A percentile compares a stretch with the other conserved stretches of the same genome.
Evolutionary conservation across 176 grass and related monocot genomes (phyloP).

Genomic region (Musa acuminata): DNA sequence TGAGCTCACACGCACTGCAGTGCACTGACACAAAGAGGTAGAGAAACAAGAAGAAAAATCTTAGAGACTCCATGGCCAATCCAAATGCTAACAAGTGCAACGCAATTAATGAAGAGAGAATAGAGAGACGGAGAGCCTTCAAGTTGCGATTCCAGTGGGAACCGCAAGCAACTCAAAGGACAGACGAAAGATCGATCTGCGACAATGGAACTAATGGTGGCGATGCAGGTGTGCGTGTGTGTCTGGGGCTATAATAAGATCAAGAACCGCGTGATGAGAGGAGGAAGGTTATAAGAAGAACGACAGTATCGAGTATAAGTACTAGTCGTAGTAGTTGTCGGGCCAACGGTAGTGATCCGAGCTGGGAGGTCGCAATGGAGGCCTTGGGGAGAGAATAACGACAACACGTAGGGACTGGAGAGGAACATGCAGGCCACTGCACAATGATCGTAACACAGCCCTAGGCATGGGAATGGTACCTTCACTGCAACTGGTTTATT

Average conservation of each 20-base stretch:
- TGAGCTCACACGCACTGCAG: constrained; percentile 24
- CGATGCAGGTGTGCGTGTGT: too few species aligned
- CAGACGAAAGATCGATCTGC: too few species aligned
- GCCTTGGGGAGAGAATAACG: not conserved
- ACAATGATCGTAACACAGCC: not conserved
- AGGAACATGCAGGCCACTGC: not conserved
- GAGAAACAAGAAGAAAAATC: constrained; percentile 4
- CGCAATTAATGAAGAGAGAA: not conserved
- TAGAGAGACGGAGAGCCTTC: too few species aligned
- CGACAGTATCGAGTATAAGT: too few species aligned
- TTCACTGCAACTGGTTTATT: not conserved
- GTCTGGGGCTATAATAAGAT: too few species aligned
- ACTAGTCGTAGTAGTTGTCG: not conserved
- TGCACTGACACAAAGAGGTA: constrained; percentile 11
- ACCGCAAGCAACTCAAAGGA: too few species aligned
- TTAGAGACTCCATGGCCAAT: not conserved
- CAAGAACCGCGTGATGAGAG: too few species aligned
- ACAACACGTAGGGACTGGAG: not conserved
- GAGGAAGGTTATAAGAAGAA: too few species aligned
- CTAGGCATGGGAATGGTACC: not conserved
- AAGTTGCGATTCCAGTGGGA: too few species aligned
- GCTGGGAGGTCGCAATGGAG: not conserved
- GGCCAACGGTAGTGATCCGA: not conserved
- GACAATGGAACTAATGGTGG: too few species aligned
- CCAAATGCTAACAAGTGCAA: not conserved